A percentile compares a stretch with the other conserved stretches of the same genome.
phyloP scores from a whole-genome alignment of 139 green algal genomes.

The Tetradesmus lagerheimii region DNA sequence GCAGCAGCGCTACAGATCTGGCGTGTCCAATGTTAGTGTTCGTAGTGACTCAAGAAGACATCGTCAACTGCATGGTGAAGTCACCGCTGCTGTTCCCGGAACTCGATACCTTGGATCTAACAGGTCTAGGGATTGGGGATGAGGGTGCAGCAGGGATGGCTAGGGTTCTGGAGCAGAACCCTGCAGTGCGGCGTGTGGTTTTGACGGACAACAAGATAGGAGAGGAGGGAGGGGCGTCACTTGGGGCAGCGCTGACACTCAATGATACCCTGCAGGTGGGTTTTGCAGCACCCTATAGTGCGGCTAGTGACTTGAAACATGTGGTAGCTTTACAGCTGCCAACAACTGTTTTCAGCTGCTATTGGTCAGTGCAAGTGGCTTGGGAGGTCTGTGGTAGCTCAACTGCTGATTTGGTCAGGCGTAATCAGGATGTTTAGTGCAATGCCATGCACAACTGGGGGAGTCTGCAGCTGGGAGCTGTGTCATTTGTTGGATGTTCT shows the following conservation, averaged over 20 bases:
- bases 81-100: constrained; percentile 37
- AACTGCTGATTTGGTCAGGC: too few species aligned
- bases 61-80: constrained; percentile 21
- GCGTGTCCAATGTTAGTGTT: constrained; percentile 21
- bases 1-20: neutral
- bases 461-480: too few species aligned
- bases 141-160: constrained; percentile 28
- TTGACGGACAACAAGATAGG: constrained; percentile 51
- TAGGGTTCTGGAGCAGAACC: constrained; percentile 18
- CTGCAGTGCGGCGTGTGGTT: constrained; percentile 19
- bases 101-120: constrained; percentile 44
- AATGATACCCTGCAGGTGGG: constrained; percentile 16
- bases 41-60: constrained; percentile 34
- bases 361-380: too few species aligned
- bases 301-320: too few species aligned
- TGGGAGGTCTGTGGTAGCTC: too few species aligned
- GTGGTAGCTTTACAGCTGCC: too few species aligned
- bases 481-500: too few species aligned
- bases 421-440: too few species aligned
- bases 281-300: too few species aligned
- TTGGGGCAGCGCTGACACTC: constrained; percentile 1
- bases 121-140: constrained; percentile 37
- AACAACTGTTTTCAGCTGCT: too few species aligned
- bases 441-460: too few species aligned
- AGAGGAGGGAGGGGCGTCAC: constrained; percentile 19